Evolutionary conservation across 192 early-diverging fungal genomes (phyloP).

Genomic region (Gryganskiella cystojenkinii): DNA sequence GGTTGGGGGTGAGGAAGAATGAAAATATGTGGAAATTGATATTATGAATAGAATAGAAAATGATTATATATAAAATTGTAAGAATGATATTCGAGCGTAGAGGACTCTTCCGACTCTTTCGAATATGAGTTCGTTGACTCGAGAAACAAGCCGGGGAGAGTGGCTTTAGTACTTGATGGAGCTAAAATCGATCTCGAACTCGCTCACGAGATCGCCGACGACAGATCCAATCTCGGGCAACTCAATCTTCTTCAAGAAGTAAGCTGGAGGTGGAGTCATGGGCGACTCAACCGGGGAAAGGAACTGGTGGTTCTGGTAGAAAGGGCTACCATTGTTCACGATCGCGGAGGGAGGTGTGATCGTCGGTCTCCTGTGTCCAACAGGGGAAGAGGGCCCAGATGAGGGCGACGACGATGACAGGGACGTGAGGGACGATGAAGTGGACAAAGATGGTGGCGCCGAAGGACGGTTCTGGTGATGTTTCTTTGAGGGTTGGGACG

Average conservation of each 20-base stretch:
- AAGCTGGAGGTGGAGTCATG: constrained; percentile 40
- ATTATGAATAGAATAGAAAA: no score
- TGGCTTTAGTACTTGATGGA: constrained; percentile 30
- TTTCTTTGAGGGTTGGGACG: constrained; percentile 1
- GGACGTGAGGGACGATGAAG: neutral
- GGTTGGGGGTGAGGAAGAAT: no score
- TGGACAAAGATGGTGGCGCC: neutral
- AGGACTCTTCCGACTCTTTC: no score
- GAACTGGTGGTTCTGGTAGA: constrained; percentile 31
- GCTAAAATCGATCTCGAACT: constrained; percentile 32
- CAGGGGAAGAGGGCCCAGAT: neutral
- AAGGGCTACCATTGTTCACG: constrained; percentile 27
- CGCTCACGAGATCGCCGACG: constrained; percentile 27
- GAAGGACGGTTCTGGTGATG: neutral
- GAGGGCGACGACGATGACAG: neutral
- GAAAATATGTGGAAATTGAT: no score
- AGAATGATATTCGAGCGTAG: no score
- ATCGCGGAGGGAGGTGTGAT: no score
- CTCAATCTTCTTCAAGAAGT: constrained; percentile 29
- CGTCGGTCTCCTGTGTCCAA: no score
- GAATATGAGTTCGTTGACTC: no score
- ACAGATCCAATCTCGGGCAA: constrained; percentile 34
- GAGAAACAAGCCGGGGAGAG: no score
- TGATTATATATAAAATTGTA: no score
- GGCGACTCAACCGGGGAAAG: constrained; percentile 36